Base-by-base conservation (phyloP, 352 stramenopile species). In the Elongisporangium undulatum region DNA sequence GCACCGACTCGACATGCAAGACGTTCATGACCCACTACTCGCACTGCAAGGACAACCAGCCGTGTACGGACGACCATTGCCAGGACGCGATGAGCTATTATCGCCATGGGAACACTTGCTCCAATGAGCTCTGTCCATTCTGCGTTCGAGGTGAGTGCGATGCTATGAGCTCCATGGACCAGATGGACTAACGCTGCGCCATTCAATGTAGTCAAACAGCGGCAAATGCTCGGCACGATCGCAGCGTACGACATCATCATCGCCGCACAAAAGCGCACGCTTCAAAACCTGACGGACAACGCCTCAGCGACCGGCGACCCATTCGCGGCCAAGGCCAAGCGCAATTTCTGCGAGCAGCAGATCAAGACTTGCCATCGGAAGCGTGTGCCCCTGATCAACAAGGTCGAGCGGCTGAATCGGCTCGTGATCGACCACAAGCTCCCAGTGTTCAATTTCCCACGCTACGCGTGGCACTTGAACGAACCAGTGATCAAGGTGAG, bases 71-170 rank as follows among this genome's bases (percentile, higher is more conserved):
- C 53, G 41, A 68, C 10, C 68, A 61, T 19, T 82, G 72, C 52
- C 22, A 16, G 6, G 59, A 69, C 48, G 70, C 71, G 29, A 55
- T 29, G 13, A 55, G 53, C n/a, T 58, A 75, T 17, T 68, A 67
- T 49, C 38, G 26, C 15, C 75, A 84, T 58, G 54, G 63, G 3
- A 62, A 65, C n/a, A 45, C 26, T 38, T 84, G 75, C 41, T 41
- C 52, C 15, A 64, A 62, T 22, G 20, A 38, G 5, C 22, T 53
- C 65, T 52, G 75, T 55, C 69, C 72, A 16, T 77, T 84, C 67
- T 84, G 75, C 52, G 66, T 79, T 60, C 69, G 70, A 24, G 57
- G 57, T 59, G n/a, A n/a, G n/a, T n/a, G n/a, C n/a, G n/a, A n/a
- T n/a, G n/a, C n/a, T n/a, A n/a, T n/a, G n/a, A n/a, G n/a, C n/a